Percentiles rank a stretch among this genome's conserved stretches.
These are phyloP conservation scores for Mycena polygramma DNA, from an alignment of 768 basidiomycete species.

Conservation along the genomic window DNA sequence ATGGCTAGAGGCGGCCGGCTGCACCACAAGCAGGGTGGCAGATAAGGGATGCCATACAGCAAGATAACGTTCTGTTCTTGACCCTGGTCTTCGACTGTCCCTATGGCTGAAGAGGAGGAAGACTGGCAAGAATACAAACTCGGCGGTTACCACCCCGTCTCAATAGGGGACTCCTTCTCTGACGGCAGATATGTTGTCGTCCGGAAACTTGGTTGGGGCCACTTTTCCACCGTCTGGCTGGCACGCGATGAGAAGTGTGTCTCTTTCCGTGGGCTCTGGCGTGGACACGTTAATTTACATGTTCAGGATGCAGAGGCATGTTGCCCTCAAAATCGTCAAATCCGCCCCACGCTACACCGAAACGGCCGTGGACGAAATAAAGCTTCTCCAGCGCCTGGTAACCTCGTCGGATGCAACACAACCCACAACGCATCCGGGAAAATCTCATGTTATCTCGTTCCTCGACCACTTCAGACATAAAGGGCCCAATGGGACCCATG, in stretches of 20 bases:
- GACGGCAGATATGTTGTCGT: slow-evolving; percentile 60
- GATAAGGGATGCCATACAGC: slow-evolving; percentile 29
- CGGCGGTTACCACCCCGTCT: slow-evolving; percentile 50
- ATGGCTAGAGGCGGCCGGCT: slow-evolving; percentile 21
- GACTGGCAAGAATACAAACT: slow-evolving; percentile 38
- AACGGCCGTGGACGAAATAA: slow-evolving; percentile 98
- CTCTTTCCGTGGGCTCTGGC: neutral
- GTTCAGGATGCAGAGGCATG: slow-evolving; percentile 59
- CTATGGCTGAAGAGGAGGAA: slow-evolving; percentile 39
- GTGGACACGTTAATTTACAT: slow-evolving; percentile 53
- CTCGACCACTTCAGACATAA: slow-evolving; percentile 98
- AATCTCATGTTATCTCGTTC: slow-evolving; percentile 97
- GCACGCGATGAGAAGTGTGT: slow-evolving; percentile 52
- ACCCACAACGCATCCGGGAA: slow-evolving; percentile 77
- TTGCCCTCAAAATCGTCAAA: slow-evolving; percentile 72
- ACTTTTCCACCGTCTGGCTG: slow-evolving; percentile 64
- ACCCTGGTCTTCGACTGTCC: slow-evolving; percentile 1
- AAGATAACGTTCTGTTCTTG: slow-evolving; percentile 26
- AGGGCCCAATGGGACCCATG: slow-evolving; percentile 96
- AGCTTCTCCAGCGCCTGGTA: slow-evolving; percentile 95
- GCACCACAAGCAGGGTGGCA: slow-evolving; percentile 16
- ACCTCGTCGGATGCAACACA: slow-evolving; percentile 61
- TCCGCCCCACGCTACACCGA: slow-evolving; percentile 98
- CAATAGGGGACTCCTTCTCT: slow-evolving; percentile 46
- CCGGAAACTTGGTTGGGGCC: slow-evolving; percentile 68